Evolutionary conservation across 768 basidiomycete genomes (phyloP).

Genomic region (Leccinum broughii): DNA sequence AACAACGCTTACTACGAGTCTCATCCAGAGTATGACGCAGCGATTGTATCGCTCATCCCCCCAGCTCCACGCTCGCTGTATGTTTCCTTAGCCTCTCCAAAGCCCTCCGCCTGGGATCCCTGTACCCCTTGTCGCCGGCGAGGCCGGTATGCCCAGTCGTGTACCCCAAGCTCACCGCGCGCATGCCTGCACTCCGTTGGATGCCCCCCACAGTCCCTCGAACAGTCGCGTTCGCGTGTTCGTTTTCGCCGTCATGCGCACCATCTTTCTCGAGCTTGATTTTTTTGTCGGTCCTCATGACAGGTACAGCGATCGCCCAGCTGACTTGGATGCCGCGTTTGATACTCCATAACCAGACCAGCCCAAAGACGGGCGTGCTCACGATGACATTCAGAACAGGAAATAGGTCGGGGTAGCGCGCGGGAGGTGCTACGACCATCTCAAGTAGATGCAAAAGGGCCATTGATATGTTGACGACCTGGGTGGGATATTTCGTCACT

Average conservation of each 20-base stretch:
- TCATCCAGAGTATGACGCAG: background rate
- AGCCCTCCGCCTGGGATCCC: conserved; percentile 26
- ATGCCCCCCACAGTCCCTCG: background rate
- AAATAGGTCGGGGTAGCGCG: conserved; percentile 83
- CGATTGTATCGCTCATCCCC: conserved; percentile 7
- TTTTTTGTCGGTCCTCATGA: conserved; percentile 13
- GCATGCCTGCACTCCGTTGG: conserved; percentile 23
- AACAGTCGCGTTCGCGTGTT: background rate
- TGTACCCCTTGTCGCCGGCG: conserved; percentile 6
- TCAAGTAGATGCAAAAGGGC: conserved; percentile 65
- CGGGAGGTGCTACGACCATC: conserved; percentile 57
- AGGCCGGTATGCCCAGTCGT: conserved; percentile 11
- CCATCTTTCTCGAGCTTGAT: background rate
- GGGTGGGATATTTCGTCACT: background rate
- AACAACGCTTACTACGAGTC: conserved; percentile 1
- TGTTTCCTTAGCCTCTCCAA: conserved; percentile 21
- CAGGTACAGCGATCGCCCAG: conserved; percentile 70
- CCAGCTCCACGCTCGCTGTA: conserved; percentile 20
- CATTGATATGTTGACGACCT: conserved; percentile 60
- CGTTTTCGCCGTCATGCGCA: conserved; percentile 10
- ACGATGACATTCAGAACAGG: conserved; percentile 83
- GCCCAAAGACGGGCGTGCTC: conserved; percentile 74
- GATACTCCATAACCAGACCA: conserved; percentile 90
- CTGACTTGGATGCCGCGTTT: conserved; percentile 74
- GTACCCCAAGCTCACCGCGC: conserved; percentile 31